phyloP scores from a whole-genome alignment of 2,329 filamentous ascomycete genomes.

The Hymenoscyphus occultus region DNA sequence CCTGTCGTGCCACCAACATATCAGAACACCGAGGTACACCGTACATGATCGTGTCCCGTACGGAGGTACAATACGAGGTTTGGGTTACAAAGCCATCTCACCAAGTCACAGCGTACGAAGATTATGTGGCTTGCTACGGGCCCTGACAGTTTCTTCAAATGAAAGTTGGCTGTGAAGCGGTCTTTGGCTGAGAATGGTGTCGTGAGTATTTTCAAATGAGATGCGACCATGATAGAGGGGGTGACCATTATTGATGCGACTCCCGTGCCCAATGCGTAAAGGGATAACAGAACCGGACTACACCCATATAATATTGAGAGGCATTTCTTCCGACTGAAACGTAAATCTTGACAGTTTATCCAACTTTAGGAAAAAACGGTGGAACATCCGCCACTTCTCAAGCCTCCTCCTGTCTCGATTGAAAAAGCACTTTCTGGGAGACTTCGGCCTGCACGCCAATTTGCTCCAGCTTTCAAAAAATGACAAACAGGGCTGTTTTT shows the following conservation, averaged over 20 bases:
- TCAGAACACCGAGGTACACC: background rate
- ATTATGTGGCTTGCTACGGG: constrained; percentile 9
- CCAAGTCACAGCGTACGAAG: background rate
- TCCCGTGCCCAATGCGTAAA: background rate
- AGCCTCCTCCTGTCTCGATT: background rate
- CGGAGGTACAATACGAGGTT: constrained; percentile 2
- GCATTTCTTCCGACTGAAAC: background rate
- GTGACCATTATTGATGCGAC: background rate
- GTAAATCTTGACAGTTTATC: background rate
- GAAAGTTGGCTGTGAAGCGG: background rate
- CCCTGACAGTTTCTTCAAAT: constrained; percentile 1
- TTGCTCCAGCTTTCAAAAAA: background rate
- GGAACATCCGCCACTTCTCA: background rate
- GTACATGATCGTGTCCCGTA: background rate
- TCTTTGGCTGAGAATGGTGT: background rate
- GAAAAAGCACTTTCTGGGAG: background rate
- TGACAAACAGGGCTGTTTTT: background rate
- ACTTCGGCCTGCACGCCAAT: background rate
- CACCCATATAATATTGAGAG: background rate
- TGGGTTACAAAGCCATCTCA: background rate
- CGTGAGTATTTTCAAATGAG: background rate
- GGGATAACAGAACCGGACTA: background rate
- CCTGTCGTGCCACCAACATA: constrained; percentile 1
- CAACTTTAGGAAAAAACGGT: background rate
- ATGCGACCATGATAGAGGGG: background rate